Percentiles rank a stretch among this genome's conserved stretches.
Conservation (phyloP, 2,329 filamentous ascomycete genomes). For the Colletotrichum noveboracense region DNA sequence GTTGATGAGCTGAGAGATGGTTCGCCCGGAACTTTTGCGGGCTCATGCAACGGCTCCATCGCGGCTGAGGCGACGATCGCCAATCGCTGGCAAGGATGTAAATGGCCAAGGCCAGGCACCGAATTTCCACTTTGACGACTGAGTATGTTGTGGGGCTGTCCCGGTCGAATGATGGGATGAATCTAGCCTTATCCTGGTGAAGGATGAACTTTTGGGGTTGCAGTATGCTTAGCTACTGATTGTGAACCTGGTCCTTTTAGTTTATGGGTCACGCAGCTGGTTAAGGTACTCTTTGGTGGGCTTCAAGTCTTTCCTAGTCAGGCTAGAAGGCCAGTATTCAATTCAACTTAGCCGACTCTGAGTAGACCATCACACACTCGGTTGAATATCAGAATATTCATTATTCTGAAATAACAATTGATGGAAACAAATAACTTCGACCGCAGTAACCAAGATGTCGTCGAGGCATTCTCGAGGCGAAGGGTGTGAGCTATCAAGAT, state of each 20-base stretch:
- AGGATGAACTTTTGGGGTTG: not conserved
- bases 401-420: not conserved
- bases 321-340: not conserved
- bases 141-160: not conserved
- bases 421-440: not conserved
- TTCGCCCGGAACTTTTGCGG: not conserved
- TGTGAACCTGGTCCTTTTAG: not conserved
- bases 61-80: not conserved
- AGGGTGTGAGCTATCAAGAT: not conserved
- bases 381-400: not conserved
- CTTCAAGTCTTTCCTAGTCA: not conserved
- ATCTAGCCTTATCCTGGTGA: not conserved
- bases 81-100: not conserved
- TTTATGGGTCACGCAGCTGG: not conserved
- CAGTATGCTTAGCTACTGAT: not conserved
- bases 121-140: not conserved
- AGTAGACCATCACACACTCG: not conserved
- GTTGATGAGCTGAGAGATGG: not conserved
- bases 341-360: not conserved
- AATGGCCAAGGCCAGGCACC: not conserved
- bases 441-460: fast-evolving
- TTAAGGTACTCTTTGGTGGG: not conserved
- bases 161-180: not conserved
- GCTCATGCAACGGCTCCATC: not conserved
- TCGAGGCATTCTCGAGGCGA: not conserved